Percentiles rank a stretch among this genome's conserved stretches.
Conservation (phyloP, 108 stramenopile species). For the Cylindrotheca fusiformis region DNA sequence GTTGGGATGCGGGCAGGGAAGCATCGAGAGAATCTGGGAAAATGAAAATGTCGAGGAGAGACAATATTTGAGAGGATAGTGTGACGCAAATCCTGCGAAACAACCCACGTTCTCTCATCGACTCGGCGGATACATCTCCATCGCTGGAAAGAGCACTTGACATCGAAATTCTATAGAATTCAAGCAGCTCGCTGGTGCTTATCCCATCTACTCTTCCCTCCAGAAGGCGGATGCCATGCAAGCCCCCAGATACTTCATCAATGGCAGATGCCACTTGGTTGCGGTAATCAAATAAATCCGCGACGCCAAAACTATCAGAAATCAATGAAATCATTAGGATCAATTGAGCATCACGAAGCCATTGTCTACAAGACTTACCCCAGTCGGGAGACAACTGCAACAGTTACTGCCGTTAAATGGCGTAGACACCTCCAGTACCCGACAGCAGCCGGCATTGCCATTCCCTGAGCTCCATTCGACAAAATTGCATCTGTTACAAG, state of each 20-base stretch:
- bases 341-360: too few species aligned
- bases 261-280: conserved; percentile 42
- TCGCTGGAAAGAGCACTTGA: conserved; percentile 11
- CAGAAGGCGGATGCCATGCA: conserved; percentile 62
- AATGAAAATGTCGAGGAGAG: conserved; percentile 82
- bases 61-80: conserved; percentile 60
- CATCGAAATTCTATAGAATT: conserved; percentile 20
- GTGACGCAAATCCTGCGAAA: conserved; percentile 47
- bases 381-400: conserved; percentile 59
- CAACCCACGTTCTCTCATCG: conserved; percentile 2
- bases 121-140: conserved; percentile 20
- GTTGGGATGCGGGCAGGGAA: conserved; percentile 55
- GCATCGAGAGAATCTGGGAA: conserved; percentile 78
- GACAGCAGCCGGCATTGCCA: conserved; percentile 67
- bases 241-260: conserved; percentile 54
- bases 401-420: conserved; percentile 60
- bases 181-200: neutral
- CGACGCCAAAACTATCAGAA: conserved; percentile 60
- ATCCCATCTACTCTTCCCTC: conserved; percentile 49
- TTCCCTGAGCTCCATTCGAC: conserved; percentile 51
- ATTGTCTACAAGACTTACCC: conserved; percentile 50
- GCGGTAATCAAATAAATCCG: conserved; percentile 56
- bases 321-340: too few species aligned
- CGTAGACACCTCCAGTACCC: conserved; percentile 74
- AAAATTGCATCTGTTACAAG: conserved; percentile 78